These are phyloP conservation scores for Ordospora pajunii DNA, from an alignment of 371 early-diverging fungal species.

Conservation along the genomic window DNA sequence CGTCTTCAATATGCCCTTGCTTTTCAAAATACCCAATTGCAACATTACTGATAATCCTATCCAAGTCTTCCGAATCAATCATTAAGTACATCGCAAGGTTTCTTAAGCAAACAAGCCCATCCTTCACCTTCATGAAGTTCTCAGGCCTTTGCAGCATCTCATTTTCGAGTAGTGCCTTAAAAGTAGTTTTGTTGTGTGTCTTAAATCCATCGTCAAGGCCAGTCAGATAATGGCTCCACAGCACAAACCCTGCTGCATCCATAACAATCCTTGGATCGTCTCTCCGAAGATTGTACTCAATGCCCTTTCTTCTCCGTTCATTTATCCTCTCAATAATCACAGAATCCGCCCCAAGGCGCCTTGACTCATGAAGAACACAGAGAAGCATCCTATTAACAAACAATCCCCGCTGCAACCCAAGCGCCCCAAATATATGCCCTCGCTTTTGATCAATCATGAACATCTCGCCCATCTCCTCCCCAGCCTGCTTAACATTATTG, in stretches of 20 bases:
- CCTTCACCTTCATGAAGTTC: not conserved
- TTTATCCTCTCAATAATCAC: conserved; percentile 9
- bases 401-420: not conserved
- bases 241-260: conserved; percentile 14
- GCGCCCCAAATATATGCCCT: not conserved
- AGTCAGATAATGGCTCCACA: conserved; percentile 15
- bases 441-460: not conserved
- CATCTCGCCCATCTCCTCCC: not conserved
- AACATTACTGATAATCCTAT: conserved; percentile 29
- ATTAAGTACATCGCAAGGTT: not conserved
- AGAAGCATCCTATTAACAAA: not conserved
- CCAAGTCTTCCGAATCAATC: conserved; percentile 10
- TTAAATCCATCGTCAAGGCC: not conserved
- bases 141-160: not conserved
- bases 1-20: not conserved
- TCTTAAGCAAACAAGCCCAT: conserved; percentile 6
- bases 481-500: not conserved
- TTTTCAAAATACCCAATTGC: conserved; percentile 20
- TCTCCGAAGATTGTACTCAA: not conserved
- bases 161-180: not conserved
- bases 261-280: not conserved
- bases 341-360: not conserved
- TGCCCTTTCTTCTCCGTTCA: not conserved
- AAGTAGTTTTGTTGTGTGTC: not conserved
- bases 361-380: conserved; percentile 3